A percentile compares a stretch with the other conserved stretches of the same genome.
Conservation (phyloP, 345 rosid genomes). For the Eutrema japonicum region DNA sequence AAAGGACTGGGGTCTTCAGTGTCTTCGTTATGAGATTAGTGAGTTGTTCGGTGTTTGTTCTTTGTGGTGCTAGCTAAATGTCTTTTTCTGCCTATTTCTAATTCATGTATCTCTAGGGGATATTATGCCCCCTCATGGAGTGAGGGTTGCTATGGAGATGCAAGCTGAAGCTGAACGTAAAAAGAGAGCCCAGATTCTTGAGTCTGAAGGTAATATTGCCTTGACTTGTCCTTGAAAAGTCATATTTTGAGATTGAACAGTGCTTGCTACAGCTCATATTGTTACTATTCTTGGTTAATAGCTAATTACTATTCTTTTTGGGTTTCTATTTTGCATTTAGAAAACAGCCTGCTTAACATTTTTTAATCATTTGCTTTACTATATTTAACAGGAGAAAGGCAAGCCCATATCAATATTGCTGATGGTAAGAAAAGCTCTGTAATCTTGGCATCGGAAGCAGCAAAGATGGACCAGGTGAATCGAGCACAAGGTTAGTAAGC, state of each 20-base stretch:
- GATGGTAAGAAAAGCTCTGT: constrained; percentile 79
- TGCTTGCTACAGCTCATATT: constrained; percentile 15
- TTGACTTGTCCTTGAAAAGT: constrained; percentile 9
- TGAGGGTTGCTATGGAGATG: constrained; percentile 98
- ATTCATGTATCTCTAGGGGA: constrained; percentile 65
- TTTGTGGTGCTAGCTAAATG: constrained; percentile 1
- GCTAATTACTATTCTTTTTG: not conserved
- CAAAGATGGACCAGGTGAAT: constrained; percentile 76
- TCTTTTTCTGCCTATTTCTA: constrained; percentile 27
- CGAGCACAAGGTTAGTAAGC: constrained; percentile 66
- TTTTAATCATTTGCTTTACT: not conserved
- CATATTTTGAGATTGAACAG: constrained; percentile 13
- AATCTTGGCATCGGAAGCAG: constrained; percentile 77
- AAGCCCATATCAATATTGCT: constrained; percentile 73
- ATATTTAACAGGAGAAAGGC: constrained; percentile 47
- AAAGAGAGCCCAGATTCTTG: constrained; percentile 91
- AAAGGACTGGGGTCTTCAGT: constrained; percentile 87
- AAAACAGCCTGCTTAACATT: constrained; percentile 5
- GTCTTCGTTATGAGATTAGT: constrained; percentile 98
- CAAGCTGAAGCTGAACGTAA: constrained; percentile 99
- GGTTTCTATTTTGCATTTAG: constrained; percentile 8
- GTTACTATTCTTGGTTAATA: constrained; percentile 15
- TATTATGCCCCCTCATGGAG: constrained; percentile 95
- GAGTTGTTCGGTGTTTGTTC: constrained; percentile 42
- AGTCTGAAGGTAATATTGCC: constrained; percentile 65